Evolutionary conservation across 768 basidiomycete species (phyloP).

Genomic region (Boletus coccyginus): DNA sequence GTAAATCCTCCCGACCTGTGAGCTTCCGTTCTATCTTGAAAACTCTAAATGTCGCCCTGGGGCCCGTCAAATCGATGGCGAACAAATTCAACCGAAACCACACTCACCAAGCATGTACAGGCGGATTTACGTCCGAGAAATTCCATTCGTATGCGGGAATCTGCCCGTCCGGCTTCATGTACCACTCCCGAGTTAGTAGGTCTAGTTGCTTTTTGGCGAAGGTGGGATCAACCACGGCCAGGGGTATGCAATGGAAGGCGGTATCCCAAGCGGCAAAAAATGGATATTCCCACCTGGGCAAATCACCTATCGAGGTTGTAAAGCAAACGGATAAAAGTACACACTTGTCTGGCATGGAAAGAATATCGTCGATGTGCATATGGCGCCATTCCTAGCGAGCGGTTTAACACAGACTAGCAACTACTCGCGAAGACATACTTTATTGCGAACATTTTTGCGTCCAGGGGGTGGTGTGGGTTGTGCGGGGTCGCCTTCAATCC

Average conservation of each 20-base stretch:
- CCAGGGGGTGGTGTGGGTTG: slow-evolving; percentile 94
- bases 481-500: slow-evolving; percentile 93
- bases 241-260: slow-evolving; percentile 98
- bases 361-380: slow-evolving; percentile 90
- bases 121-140: slow-evolving; percentile 97
- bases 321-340: slow-evolving; percentile 15
- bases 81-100: background rate
- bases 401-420: background rate
- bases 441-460: slow-evolving; percentile 81
- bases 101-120: slow-evolving; percentile 91
- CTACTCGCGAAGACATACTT: slow-evolving; percentile 41
- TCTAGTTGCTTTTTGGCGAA: slow-evolving; percentile 99
- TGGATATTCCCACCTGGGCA: slow-evolving; percentile 89
- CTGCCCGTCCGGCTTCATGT: slow-evolving; percentile 98
- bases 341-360: slow-evolving; percentile 99
- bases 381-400: slow-evolving; percentile 84
- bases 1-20: slow-evolving; percentile 83
- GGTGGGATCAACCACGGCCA: slow-evolving; percentile 91
- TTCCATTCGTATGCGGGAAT: slow-evolving; percentile 99
- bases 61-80: background rate
- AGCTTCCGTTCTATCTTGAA: slow-evolving; percentile 99
- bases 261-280: slow-evolving; percentile 99
- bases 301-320: slow-evolving; percentile 4
- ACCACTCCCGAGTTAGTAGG: slow-evolving; percentile 96
- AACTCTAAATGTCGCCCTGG: slow-evolving; percentile 92